Conservation (phyloP, 2,329 filamentous ascomycete genomes). For the Venturiaceae sp. region DNA sequence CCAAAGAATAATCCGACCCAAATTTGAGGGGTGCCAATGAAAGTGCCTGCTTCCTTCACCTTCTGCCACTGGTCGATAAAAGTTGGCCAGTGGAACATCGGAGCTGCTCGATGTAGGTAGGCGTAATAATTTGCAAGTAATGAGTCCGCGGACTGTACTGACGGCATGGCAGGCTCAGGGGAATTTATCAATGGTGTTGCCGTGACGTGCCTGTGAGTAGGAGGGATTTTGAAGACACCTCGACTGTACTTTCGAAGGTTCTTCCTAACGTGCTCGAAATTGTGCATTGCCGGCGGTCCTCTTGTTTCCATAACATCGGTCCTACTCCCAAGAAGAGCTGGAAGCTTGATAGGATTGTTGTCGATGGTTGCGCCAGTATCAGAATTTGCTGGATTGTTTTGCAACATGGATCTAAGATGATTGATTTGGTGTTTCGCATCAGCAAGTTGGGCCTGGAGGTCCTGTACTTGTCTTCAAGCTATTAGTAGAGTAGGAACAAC, state of each 20-base stretch:
- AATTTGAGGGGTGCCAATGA: slow-evolving; percentile 51
- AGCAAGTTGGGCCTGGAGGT: slow-evolving; percentile 84
- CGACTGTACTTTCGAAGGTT: slow-evolving; percentile 66
- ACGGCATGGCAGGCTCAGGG: slow-evolving; percentile 50
- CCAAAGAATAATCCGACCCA: slow-evolving; percentile 77
- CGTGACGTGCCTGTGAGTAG: slow-evolving; percentile 50
- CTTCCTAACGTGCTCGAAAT: slow-evolving; percentile 60
- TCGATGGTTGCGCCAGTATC: slow-evolving; percentile 33
- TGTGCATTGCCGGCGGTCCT: slow-evolving; percentile 51
- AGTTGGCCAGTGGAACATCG: slow-evolving; percentile 79
- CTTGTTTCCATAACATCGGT: slow-evolving; percentile 43
- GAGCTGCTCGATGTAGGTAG: slow-evolving; percentile 70
- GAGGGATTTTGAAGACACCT: slow-evolving; percentile 72
- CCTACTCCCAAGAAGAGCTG: slow-evolving; percentile 8
- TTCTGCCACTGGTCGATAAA: slow-evolving; percentile 69
- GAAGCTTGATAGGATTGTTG: slow-evolving; percentile 14
- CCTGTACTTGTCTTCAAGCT: slow-evolving; percentile 66
- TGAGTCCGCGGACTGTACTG: slow-evolving; percentile 58
- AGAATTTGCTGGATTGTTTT: slow-evolving; percentile 38
- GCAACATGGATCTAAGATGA: slow-evolving; percentile 57
- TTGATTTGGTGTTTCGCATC: slow-evolving; percentile 71
- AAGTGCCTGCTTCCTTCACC: slow-evolving; percentile 57
- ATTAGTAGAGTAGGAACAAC: slow-evolving; percentile 8
- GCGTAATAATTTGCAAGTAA: slow-evolving; percentile 67
- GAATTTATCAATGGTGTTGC: slow-evolving; percentile 28